These are phyloP conservation scores for Penicillium olsonii DNA, from an alignment of 2,329 filamentous ascomycete genomes.

Conservation along the genomic window DNA sequence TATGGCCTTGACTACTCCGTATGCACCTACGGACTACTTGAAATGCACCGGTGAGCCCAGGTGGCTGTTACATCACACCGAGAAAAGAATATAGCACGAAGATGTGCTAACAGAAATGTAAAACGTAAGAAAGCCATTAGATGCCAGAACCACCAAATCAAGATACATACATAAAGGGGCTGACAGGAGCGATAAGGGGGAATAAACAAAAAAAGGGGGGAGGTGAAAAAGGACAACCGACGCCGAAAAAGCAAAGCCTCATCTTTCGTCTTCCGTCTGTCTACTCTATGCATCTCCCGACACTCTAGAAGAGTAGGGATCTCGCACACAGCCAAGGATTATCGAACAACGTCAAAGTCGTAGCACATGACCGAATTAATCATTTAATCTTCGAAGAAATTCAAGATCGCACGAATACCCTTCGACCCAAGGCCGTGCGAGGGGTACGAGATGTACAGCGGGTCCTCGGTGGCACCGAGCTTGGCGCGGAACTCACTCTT, in stretches of 20 bases:
- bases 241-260: background rate
- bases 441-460: constrained; percentile 87
- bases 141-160: background rate
- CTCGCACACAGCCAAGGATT: background rate
- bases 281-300: constrained; percentile 10
- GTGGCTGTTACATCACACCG: too few relatives aligned
- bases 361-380: background rate
- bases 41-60: too few relatives aligned
- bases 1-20: too few relatives aligned
- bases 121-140: background rate
- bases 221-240: background rate
- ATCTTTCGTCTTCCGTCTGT: background rate
- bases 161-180: background rate
- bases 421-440: constrained; percentile 79
- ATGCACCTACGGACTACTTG: too few relatives aligned
- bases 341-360: constrained; percentile 11
- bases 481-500: constrained; percentile 92
- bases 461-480: constrained; percentile 80
- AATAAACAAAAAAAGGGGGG: constrained; percentile 2
- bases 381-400: constrained; percentile 73
- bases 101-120: background rate
- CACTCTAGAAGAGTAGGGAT: background rate
- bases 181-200: constrained; percentile 2
- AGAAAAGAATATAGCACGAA: too few relatives aligned
- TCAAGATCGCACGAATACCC: constrained; percentile 81